Evolutionary conservation across 2,329 filamentous ascomycete species (phyloP), one percentile per base, ranked within the genome.

Genomic region (Tolypocladium paradoxum): DNA sequence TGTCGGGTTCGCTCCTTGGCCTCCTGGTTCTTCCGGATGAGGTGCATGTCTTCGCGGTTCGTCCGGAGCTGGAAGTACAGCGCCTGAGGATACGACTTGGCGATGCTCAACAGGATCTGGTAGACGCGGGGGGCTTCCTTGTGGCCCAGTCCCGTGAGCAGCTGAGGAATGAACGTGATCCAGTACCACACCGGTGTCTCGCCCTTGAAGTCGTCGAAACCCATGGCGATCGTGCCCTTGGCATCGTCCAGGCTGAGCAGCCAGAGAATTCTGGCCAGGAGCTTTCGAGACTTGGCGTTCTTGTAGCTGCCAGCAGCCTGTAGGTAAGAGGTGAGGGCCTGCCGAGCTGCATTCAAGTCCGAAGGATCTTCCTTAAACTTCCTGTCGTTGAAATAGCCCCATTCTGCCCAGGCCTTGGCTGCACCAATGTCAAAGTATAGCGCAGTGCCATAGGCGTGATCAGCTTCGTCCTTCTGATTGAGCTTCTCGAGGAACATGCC

Each of bases 131-230:
- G 83, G 14, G 90, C 92, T 70, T 99, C 95, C 61, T 92, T 91
- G 64, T 96, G 86, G 2, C 88, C 89, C 50, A 99, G 77, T 51
- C 92, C 93, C 45, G 90, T 92, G 34, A 99, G 81, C 43, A 99
- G 79, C 69, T 99, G 93, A 20, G 93, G 93, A 58, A 99, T 97
- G 68, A 95, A 99, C 0, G 92, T 97, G 61, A 97, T 96, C 93
- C 93, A 99, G 72, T 97, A 99, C 93, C 93, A 99, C 14, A 95
- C 90, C 0, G 91, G 90, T 2, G 90, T 95, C 61, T 99, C 95
- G 50, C 93, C 93, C 75, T 97, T 96, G 74, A 93, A 99, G 61
- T 92, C 89, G 59, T 96, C 90, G 60, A 96, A 99, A 14, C 92
- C 90, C 61, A 83, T 78, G 0, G 89, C 87, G 55, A 99, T 85